These are phyloP conservation scores for Boletus pseudopeckii DNA, from an alignment of 768 basidiomycete species.

Conservation along the genomic window DNA sequence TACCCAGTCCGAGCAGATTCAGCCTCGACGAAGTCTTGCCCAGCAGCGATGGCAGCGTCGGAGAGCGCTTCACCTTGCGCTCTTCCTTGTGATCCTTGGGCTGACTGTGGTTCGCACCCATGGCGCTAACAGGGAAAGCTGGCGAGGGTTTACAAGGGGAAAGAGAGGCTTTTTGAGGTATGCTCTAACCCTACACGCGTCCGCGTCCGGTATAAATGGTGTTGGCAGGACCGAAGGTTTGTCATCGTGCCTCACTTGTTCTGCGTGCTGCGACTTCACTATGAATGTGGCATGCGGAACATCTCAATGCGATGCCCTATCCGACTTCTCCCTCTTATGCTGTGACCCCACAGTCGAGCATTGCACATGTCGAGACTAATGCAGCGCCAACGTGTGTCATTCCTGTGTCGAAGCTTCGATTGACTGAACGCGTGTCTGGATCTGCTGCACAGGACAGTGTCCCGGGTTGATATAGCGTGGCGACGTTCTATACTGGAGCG, in stretches of 20 bases:
- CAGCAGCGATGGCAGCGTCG: conserved; percentile 22
- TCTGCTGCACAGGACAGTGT: conserved; percentile 8
- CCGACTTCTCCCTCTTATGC: conserved; percentile 11
- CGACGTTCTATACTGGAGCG: no score
- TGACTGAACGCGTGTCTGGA: conserved; percentile 6
- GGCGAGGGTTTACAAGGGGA: neutral
- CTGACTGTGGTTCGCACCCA: conserved; percentile 30
- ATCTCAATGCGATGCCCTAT: conserved; percentile 18
- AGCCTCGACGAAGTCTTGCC: conserved; percentile 29
- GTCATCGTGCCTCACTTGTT: conserved; percentile 26
- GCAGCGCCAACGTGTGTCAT: conserved; percentile 12
- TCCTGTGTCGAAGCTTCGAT: conserved; percentile 12
- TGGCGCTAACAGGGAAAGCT: conserved; percentile 3
- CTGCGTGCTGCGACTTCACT: conserved; percentile 28
- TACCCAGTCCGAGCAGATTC: conserved; percentile 27
- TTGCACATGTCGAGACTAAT: conserved; percentile 1
- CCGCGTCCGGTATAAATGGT: conserved; percentile 20
- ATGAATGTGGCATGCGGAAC: conserved; percentile 7
- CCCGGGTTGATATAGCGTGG: neutral
- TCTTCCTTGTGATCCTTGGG: conserved; percentile 22
- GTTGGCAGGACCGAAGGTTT: conserved; percentile 11
- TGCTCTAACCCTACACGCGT: conserved; percentile 16
- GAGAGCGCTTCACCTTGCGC: conserved; percentile 23
- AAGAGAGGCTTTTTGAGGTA: neutral
- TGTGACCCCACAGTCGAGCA: conserved; percentile 11